Evolutionary conservation across 2,329 filamentous ascomycete genomes (phyloP).

Genomic region (Daldinia sp.): DNA sequence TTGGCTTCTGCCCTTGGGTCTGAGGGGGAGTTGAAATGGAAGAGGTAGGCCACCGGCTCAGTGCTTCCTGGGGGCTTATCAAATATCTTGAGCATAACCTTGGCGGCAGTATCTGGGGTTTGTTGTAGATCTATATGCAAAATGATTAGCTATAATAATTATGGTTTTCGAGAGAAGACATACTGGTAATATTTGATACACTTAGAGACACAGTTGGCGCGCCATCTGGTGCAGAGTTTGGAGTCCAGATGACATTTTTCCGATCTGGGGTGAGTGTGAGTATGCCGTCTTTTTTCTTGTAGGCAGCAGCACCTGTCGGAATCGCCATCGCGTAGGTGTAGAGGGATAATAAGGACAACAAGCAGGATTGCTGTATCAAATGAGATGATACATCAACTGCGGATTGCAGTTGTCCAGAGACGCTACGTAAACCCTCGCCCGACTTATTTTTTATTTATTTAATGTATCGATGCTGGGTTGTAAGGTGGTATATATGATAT

Average conservation of each 20-base stretch:
- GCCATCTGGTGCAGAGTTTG: conserved; percentile 70
- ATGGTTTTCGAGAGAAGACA: conserved; percentile 49
- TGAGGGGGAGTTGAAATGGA: conserved; percentile 84
- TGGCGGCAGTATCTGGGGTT: conserved; percentile 86
- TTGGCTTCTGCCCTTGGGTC: conserved; percentile 87
- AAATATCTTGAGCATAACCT: conserved; percentile 95
- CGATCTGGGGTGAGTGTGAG: conserved; percentile 80
- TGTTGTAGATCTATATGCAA: conserved; percentile 83
- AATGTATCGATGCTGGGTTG: neutral
- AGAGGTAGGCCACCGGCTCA: conserved; percentile 79
- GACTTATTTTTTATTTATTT: neutral
- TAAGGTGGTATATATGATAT: conserved; percentile 1
- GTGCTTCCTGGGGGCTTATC: conserved; percentile 71
- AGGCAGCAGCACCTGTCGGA: conserved; percentile 76
- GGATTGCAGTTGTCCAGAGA: neutral
- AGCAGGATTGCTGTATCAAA: neutral
- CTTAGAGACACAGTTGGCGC: conserved; percentile 75
- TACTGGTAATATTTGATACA: conserved; percentile 85
- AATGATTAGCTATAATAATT: conserved; percentile 19
- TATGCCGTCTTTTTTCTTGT: conserved; percentile 96
- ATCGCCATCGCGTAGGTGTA: conserved; percentile 62
- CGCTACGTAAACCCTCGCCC: too few relatives aligned
- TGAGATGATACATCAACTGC: neutral
- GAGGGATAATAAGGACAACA: conserved; percentile 8
- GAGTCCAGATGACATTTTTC: conserved; percentile 83